phyloP scores from a whole-genome alignment of 2,329 filamentous ascomycete genomes.

The Pseudocercospora eumusae region DNA sequence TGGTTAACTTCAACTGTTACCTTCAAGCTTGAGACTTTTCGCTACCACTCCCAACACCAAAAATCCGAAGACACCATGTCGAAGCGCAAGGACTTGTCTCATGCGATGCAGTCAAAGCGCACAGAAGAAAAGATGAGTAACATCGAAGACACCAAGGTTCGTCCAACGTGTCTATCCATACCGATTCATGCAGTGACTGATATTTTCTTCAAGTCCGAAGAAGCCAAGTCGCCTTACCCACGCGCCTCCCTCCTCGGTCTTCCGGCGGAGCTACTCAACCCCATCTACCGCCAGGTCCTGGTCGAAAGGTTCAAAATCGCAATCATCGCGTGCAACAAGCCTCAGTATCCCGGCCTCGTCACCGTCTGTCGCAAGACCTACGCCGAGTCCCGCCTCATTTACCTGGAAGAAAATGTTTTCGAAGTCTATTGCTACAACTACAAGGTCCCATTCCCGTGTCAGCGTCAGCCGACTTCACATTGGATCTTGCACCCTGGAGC shows the following conservation, averaged over 20 bases:
- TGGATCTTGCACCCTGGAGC: neutral
- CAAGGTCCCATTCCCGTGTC: neutral
- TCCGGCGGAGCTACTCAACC: conserved; percentile 47
- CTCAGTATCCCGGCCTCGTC: conserved; percentile 45
- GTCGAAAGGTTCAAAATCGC: conserved; percentile 37
- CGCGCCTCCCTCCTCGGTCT: conserved; percentile 35
- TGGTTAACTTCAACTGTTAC: neutral
- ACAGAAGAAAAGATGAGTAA: neutral
- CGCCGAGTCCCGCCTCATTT: conserved; percentile 46
- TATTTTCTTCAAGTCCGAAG: no score
- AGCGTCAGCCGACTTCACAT: neutral
- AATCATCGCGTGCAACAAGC: conserved; percentile 35
- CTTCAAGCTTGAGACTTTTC: neutral
- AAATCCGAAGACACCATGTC: neutral
- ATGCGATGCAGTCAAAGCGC: neutral
- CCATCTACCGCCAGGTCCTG: conserved; percentile 48
- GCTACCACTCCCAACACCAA: neutral
- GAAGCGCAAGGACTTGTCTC: neutral
- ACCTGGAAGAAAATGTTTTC: conserved; percentile 53
- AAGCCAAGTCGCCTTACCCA: neutral
- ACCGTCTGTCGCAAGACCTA: conserved; percentile 45
- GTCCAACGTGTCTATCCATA: neutral
- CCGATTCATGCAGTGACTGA: neutral
- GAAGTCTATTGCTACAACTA: neutral
- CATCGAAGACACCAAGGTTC: neutral